phyloP scores from a whole-genome alignment of 1,284 basidiomycete species.

The Papiliotrema nemorosa region DNA sequence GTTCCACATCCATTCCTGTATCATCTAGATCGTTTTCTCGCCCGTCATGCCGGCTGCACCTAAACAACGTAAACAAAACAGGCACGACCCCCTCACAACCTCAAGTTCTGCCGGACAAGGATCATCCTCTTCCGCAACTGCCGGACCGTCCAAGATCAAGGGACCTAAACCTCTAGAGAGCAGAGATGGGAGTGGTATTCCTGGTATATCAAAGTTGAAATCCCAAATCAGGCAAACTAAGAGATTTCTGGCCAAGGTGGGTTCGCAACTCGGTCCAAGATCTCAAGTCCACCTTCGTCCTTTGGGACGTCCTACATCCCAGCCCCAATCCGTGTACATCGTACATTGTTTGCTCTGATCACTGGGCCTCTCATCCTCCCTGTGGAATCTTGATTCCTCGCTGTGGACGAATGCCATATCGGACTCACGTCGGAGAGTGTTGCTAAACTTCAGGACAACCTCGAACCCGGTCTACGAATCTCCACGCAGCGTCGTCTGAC shows the following conservation, averaged over 20 bases:
- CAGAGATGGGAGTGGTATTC: constrained; percentile 30
- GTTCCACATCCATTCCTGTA: too few species aligned
- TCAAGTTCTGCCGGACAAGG: not conserved
- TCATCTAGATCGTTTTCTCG: not conserved
- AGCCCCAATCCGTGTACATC: too few species aligned
- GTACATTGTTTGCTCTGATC: too few species aligned
- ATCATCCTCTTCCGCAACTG: not conserved
- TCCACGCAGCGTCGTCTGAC: constrained; percentile 71
- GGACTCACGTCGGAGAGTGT: too few species aligned
- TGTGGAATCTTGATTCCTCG: too few species aligned
- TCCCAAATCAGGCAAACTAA: constrained; percentile 70
- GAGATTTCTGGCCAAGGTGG: constrained; percentile 70
- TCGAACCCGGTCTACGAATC: constrained; percentile 72
- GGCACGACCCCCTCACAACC: not conserved
- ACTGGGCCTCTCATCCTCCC: too few species aligned
- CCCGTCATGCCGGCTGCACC: not conserved
- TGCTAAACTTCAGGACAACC: constrained; percentile 70
- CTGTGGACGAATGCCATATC: too few species aligned
- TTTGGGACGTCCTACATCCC: not conserved
- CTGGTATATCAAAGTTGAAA: constrained; percentile 63
- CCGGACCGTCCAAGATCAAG: constrained; percentile 5
- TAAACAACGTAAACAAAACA: not conserved
- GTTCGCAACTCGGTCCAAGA: constrained; percentile 9
- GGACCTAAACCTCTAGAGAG: constrained; percentile 22
- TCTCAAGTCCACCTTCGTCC: not conserved